These are phyloP conservation scores for Aspergillus luchuensis DNA, from an alignment of 2,329 filamentous ascomycete species.

Conservation along the genomic window DNA sequence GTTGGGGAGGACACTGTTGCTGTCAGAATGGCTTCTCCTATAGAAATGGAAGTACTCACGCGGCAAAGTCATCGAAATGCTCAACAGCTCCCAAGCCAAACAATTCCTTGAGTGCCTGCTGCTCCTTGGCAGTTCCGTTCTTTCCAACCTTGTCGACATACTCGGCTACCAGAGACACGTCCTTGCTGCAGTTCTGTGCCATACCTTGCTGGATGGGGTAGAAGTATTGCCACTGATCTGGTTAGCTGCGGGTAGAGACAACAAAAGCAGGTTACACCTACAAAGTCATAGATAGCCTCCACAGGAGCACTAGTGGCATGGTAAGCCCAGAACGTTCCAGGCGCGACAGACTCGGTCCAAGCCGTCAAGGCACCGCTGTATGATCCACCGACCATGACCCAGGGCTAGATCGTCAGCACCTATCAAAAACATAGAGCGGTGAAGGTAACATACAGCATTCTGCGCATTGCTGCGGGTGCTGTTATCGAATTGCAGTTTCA, in stretches of 20 bases:
- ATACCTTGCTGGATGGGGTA: slow-evolving; percentile 59
- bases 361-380: slow-evolving; percentile 60
- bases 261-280: slow-evolving; percentile 15
- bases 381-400: slow-evolving; percentile 59
- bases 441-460: slow-evolving; percentile 26
- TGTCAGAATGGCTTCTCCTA: not conserved
- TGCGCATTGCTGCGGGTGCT: slow-evolving; percentile 5
- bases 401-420: slow-evolving; percentile 44
- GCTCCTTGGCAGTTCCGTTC: slow-evolving; percentile 46
- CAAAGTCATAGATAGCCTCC: slow-evolving; percentile 57
- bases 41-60: slow-evolving; percentile 22
- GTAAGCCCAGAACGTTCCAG: slow-evolving; percentile 63
- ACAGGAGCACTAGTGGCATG: slow-evolving; percentile 60
- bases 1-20: slow-evolving; percentile 51
- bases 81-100: slow-evolving; percentile 56
- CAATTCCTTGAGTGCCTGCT: slow-evolving; percentile 51
- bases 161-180: slow-evolving; percentile 55
- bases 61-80: slow-evolving; percentile 57
- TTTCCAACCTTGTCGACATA: slow-evolving; percentile 55
- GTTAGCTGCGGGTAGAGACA: not conserved
- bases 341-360: slow-evolving; percentile 56
- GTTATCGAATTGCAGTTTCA: slow-evolving; percentile 54
- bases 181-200: slow-evolving; percentile 60
- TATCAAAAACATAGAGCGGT: not conserved
- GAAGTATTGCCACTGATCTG: slow-evolving; percentile 57